phyloP scores from a whole-genome alignment of 2,329 filamentous ascomycete genomes.

The Diaporthe humulicola region DNA sequence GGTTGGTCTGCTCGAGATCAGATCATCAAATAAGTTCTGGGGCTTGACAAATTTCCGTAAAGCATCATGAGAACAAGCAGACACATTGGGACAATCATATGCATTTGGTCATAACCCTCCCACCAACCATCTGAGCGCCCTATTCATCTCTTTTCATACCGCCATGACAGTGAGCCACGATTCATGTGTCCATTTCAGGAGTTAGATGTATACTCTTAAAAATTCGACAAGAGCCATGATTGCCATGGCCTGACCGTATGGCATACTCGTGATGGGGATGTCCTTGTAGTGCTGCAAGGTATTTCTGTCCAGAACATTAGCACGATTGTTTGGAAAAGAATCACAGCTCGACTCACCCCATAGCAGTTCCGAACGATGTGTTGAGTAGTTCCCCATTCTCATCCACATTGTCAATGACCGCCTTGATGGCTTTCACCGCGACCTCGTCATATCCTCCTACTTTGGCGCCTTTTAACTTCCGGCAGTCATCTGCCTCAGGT shows the following conservation, averaged over 20 bases:
- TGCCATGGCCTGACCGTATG: conserved; percentile 87
- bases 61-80: not conserved
- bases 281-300: conserved; percentile 82
- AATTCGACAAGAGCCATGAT: conserved; percentile 86
- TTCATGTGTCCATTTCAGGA: not conserved
- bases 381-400: conserved; percentile 77
- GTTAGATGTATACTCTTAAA: conserved; percentile 66
- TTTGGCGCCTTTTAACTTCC: conserved; percentile 22
- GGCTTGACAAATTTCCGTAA: not conserved
- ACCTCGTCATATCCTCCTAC: conserved; percentile 62
- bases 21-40: not conserved
- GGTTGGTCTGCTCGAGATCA: not conserved
- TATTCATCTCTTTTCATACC: not conserved
- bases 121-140: not conserved
- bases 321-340: not conserved
- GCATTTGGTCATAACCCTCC: not conserved
- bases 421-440: conserved; percentile 75
- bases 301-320: conserved; percentile 47
- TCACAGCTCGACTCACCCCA: conserved; percentile 63
- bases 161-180: not conserved
- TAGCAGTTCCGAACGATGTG: conserved; percentile 83
- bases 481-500: conserved; percentile 34
- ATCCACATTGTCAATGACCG: conserved; percentile 76
- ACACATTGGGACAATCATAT: not conserved
- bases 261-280: conserved; percentile 84